Evolutionary conservation across 768 basidiomycete genomes (phyloP).

Genomic region (Phlebiopsis gigantea): DNA sequence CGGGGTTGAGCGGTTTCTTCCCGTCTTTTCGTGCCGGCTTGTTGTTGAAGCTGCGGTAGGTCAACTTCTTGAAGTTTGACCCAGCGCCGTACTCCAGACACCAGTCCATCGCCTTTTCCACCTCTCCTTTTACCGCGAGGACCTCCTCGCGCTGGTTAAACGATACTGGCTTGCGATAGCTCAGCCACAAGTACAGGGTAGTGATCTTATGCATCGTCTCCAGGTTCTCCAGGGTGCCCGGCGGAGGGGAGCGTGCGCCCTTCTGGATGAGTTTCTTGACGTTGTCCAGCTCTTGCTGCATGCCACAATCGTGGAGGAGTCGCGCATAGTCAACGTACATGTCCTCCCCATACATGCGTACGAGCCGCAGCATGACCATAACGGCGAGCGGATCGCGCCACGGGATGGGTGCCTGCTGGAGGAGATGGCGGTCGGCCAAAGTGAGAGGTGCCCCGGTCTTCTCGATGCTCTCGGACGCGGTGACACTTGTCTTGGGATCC

Average conservation of each 20-base stretch:
- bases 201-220: constrained; percentile 76
- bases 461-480: constrained; percentile 42
- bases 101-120: constrained; percentile 68
- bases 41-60: neutral
- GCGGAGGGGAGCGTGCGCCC: constrained; percentile 1
- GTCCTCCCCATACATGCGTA: constrained; percentile 36
- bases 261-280: constrained; percentile 33
- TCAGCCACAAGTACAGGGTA: constrained; percentile 82
- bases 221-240: constrained; percentile 28
- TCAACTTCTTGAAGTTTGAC: neutral
- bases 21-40: too few species aligned
- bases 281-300: constrained; percentile 36
- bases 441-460: constrained; percentile 31
- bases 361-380: constrained; percentile 32
- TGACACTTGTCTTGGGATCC: constrained; percentile 19
- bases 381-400: constrained; percentile 39
- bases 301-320: constrained; percentile 30
- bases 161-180: constrained; percentile 60
- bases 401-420: constrained; percentile 49
- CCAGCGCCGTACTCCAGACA: constrained; percentile 28
- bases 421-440: constrained; percentile 37
- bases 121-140: constrained; percentile 46
- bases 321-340: constrained; percentile 39
- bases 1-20: too few species aligned
- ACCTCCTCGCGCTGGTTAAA: constrained; percentile 57